Evolutionary conservation across 805 yeast genomes (phyloP).

Genomic region (Wickerhamomyces tratensis): DNA sequence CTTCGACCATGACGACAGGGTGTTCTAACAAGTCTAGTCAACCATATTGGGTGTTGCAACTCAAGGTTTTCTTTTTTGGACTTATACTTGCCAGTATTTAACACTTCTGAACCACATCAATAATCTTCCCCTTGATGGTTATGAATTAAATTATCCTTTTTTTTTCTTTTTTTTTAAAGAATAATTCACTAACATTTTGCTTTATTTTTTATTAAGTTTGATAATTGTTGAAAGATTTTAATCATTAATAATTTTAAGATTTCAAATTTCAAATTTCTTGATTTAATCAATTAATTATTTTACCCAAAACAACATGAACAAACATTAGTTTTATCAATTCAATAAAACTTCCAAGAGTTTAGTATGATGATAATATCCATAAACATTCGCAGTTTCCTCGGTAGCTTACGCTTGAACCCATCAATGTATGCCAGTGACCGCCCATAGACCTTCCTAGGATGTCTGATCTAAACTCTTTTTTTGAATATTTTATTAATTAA

Average conservation of each 20-base stretch:
- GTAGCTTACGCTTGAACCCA: slow-evolving; percentile 85
- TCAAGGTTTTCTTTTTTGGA: slow-evolving; percentile 28
- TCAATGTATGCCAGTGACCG: slow-evolving; percentile 75
- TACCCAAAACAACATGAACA: no score
- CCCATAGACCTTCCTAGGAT: slow-evolving; percentile 83
- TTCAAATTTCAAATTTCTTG: no score
- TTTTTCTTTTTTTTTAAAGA: no score
- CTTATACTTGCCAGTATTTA: slow-evolving; percentile 85
- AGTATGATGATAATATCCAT: slow-evolving; percentile 67
- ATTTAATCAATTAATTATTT: no score
- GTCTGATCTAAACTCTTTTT: slow-evolving; percentile 50
- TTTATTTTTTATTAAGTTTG: no score
- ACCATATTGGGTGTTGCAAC: slow-evolving; percentile 13
- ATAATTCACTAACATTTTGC: no score
- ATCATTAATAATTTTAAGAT: no score
- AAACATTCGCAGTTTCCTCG: slow-evolving; percentile 96
- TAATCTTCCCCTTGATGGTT: no score
- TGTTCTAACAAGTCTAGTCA: slow-evolving; percentile 24
- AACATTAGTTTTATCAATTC: no score
- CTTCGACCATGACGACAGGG: slow-evolving; percentile 90
- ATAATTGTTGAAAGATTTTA: no score
- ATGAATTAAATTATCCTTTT: no score
- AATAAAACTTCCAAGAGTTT: neutral
- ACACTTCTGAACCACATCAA: slow-evolving; percentile 43
- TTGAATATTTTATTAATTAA: neutral